Percentiles rank a stretch among this genome's conserved stretches.
These are phyloP conservation scores for Lasiosphaeria hispida DNA, from an alignment of 495 filamentous ascomycete species.

Conservation along the genomic window DNA sequence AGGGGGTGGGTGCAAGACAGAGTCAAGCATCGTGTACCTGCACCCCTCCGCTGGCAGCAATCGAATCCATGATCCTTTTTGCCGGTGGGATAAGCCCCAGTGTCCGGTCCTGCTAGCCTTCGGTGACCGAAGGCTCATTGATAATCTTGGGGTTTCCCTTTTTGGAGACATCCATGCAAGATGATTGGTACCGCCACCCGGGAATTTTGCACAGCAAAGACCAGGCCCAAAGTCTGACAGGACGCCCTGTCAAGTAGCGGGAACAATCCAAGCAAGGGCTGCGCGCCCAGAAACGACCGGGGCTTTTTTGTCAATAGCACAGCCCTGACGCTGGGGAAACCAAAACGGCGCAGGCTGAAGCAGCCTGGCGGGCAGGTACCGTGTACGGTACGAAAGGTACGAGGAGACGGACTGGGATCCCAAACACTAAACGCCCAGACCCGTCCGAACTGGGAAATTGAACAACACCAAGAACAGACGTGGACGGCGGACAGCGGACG, in stretches of 20 bases:
- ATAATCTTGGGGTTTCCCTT: conserved; percentile 40
- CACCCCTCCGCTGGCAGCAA: conserved; percentile 17
- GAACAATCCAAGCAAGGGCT: conserved; percentile 25
- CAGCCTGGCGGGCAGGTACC: background rate
- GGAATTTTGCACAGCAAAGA: conserved; percentile 14
- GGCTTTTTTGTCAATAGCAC: conserved; percentile 11
- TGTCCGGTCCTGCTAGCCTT: conserved; percentile 31
- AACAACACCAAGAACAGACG: conserved; percentile 12
- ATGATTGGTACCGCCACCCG: conserved; percentile 43
- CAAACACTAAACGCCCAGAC: conserved; percentile 4
- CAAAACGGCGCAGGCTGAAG: conserved; percentile 13
- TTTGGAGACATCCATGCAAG: conserved; percentile 30
- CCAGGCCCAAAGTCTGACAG: conserved; percentile 57
- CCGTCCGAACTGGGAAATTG: conserved; percentile 6
- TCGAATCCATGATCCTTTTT: conserved; percentile 29
- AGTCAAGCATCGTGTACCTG: conserved; percentile 9
- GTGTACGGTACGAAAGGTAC: background rate
- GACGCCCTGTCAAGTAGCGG: conserved; percentile 24
- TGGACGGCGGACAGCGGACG: background rate
- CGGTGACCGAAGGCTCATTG: conserved; percentile 45
- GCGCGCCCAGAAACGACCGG: conserved; percentile 13
- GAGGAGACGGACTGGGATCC: background rate
- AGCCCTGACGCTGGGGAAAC: conserved; percentile 2
- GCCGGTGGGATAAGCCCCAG: conserved; percentile 31
- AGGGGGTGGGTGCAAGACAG: conserved; percentile 12